A percentile compares a stretch with the other conserved stretches of the same genome.
phyloP scores from a whole-genome alignment of 345 rosid genomes.

The Capsella bursapastoris region DNA sequence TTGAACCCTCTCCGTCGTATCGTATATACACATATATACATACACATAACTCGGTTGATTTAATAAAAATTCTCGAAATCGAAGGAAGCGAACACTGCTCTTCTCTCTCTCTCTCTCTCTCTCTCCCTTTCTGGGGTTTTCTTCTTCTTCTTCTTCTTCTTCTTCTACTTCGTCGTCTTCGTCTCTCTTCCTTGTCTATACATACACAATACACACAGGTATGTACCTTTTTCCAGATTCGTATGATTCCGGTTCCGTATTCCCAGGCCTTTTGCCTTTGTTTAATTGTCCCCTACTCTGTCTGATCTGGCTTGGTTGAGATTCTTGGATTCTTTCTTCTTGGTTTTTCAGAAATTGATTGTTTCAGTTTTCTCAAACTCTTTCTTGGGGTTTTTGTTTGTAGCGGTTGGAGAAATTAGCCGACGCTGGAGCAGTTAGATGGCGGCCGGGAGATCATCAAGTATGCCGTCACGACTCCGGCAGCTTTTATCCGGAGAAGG shows the following conservation, averaged over 20 bases:
- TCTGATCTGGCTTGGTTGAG: constrained; percentile 34
- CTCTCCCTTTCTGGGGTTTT: constrained; percentile 18
- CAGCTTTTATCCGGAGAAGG: constrained; percentile 91
- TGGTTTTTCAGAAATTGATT: constrained; percentile 24
- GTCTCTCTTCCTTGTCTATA: constrained; percentile 18
- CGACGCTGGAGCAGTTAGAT: constrained; percentile 51
- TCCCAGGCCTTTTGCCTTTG: too few species aligned
- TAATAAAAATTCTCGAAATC: constrained; percentile 17
- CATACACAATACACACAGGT: constrained; percentile 19
- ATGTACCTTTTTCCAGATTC: constrained; percentile 12
- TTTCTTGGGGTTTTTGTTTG: background rate
- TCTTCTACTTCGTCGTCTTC: constrained; percentile 16
- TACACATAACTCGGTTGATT: background rate
- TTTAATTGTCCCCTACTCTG: constrained; percentile 8
- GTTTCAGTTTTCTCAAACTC: background rate
- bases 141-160: constrained; percentile 29
- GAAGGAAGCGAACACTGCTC: constrained; percentile 24
- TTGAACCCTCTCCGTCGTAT: background rate
- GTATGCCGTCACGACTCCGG: constrained; percentile 87
- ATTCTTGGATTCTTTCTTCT: constrained; percentile 17
- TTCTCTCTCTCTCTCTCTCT: constrained; percentile 3
- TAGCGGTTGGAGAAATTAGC: constrained; percentile 49
- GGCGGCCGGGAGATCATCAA: constrained; percentile 87
- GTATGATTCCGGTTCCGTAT: background rate
- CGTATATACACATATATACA: background rate